A percentile compares a stretch with the other conserved stretches of the same genome.
phyloP scores from a whole-genome alignment of 78 protist species.

The Anaeramoeba flamelloides region DNA sequence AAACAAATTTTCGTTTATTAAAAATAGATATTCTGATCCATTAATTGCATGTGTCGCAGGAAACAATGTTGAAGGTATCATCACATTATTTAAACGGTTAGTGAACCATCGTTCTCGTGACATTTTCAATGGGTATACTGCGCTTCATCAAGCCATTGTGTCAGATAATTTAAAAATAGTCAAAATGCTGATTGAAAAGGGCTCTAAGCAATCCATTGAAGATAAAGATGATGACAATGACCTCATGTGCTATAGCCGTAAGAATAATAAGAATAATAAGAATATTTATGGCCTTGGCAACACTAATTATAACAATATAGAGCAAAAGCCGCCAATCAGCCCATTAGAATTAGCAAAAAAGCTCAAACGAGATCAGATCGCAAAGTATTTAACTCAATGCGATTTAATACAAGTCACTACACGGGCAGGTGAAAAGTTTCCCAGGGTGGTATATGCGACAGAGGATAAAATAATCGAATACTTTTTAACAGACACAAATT shows the following conservation, averaged over 20 bases:
- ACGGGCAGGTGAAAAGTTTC: background rate
- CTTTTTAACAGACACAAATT: background rate
- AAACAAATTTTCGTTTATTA: too few species aligned
- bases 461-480: background rate
- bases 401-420: background rate
- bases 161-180: background rate
- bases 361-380: background rate
- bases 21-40: background rate
- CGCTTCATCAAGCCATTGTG: background rate
- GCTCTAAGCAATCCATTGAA: background rate
- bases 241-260: too few species aligned
- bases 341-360: background rate
- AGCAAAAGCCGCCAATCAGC: too few species aligned
- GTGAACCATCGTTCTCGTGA: background rate
- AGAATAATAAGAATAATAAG: too few species aligned
- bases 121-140: background rate
- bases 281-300: too few species aligned
- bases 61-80: background rate
- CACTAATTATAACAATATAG: too few species aligned
- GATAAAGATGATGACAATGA: too few species aligned
- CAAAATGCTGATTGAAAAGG: background rate
- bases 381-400: background rate
- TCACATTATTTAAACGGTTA: background rate
- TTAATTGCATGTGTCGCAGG: background rate
- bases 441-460: background rate